Evolutionary conservation across 108 stramenopile genomes (phyloP).

Genomic region (Aurantiochytrium sp.): DNA sequence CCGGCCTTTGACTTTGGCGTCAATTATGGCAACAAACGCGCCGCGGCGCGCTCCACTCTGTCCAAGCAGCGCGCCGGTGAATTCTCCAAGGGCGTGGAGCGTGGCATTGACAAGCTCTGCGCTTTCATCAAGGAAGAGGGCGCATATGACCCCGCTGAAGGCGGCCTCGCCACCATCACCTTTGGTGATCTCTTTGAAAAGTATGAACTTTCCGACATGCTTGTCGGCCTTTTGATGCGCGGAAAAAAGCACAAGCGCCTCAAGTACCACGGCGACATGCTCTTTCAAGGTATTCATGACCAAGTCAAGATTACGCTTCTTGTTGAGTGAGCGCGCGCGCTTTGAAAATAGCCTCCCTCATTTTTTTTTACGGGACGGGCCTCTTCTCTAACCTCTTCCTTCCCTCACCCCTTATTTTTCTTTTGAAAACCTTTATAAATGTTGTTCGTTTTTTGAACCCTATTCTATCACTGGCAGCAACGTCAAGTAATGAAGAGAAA

Average conservation of each 20-base stretch:
- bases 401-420: no score
- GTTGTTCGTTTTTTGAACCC: no score
- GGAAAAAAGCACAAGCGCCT: neutral
- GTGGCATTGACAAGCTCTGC: slow-evolving; percentile 8
- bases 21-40: neutral
- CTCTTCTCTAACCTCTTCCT: no score
- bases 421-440: no score
- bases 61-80: slow-evolving; percentile 6
- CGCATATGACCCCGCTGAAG: neutral
- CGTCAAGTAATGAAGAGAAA: no score
- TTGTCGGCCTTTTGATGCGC: slow-evolving; percentile 10
- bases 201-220: neutral
- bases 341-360: no score
- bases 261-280: slow-evolving; percentile 19
- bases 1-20: slow-evolving; percentile 17
- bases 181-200: slow-evolving; percentile 12
- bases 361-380: no score
- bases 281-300: slow-evolving; percentile 12
- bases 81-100: neutral
- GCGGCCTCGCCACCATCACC: slow-evolving; percentile 9
- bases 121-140: neutral
- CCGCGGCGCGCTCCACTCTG: neutral
- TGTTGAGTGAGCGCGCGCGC: neutral
- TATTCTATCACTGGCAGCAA: no score
- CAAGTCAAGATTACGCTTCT: slow-evolving; percentile 2